These are phyloP conservation scores for Trametes gibbosa DNA, from an alignment of 768 basidiomycete genomes.

Conservation along the genomic window DNA sequence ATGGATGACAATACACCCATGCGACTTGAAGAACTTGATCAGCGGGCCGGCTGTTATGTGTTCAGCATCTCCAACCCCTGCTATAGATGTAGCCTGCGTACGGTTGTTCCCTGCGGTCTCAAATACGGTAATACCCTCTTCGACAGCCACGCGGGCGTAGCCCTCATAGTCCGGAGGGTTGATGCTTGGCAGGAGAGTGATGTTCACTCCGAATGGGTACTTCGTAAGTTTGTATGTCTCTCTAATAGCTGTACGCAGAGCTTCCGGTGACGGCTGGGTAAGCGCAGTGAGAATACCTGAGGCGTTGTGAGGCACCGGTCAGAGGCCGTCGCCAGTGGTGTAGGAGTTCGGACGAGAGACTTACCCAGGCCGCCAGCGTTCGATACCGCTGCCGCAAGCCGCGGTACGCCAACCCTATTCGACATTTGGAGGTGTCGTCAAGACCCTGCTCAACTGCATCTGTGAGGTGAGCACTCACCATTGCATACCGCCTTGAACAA, in stretches of 20 bases:
- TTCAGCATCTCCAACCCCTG: not conserved
- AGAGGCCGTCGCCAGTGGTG: not conserved
- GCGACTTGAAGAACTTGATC: slow-evolving; percentile 78
- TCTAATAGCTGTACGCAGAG: slow-evolving; percentile 73
- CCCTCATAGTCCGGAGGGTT: slow-evolving; percentile 89
- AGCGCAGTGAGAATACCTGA: slow-evolving; percentile 81
- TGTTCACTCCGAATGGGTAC: slow-evolving; percentile 83
- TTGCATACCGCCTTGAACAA: slow-evolving; percentile 91
- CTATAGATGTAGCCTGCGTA: slow-evolving; percentile 35
- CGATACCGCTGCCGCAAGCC: slow-evolving; percentile 72
- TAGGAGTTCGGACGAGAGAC: not conserved
- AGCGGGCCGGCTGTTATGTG: slow-evolving; percentile 59
- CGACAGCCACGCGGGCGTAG: slow-evolving; percentile 76
- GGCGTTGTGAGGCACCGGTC: not conserved
- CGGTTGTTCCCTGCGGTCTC: slow-evolving; percentile 94
- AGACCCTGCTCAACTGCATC: not conserved
- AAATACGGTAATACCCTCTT: slow-evolving; percentile 84
- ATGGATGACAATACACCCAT: slow-evolving; percentile 78
- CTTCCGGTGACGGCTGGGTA: slow-evolving; percentile 83
- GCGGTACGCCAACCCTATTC: slow-evolving; percentile 74
- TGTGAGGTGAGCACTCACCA: slow-evolving; percentile 45
- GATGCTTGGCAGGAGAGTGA: slow-evolving; percentile 85
- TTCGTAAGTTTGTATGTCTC: slow-evolving; percentile 68
- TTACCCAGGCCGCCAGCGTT: slow-evolving; percentile 80
- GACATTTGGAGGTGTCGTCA: no score